Base-by-base conservation (phyloP, 2,329 filamentous ascomycete species). In the Apiospora hydei region DNA sequence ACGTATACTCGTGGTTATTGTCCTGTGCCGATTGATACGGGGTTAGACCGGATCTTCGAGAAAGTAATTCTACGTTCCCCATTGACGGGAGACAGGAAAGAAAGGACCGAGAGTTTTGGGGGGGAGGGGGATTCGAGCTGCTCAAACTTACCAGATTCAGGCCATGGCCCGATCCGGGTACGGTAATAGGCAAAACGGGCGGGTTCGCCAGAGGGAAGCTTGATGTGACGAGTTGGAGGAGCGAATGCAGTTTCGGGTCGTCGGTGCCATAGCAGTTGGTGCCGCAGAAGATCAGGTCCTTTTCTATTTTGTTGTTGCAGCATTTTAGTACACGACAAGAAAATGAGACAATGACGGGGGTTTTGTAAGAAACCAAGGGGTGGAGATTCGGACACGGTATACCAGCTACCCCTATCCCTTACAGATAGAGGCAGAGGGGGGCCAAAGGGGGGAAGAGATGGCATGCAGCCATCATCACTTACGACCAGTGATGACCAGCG, bases 281-380 rank as follows among this genome's bases (percentile, higher is more conserved):
- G 4, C 90, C 90, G 72, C 91, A 92, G 79, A 89, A 92, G 7
- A 88, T 86, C 14, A 87, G 72, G 68, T 90, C 87, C 16, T 79
- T 78, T 26, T 84, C 84, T 86, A 18, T 13, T 26, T 44, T 7
- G 26, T 44, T 7, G 26, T 21, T 3, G 18, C 46, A 44, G 64
- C 34, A n/a, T 43, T 30, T 51, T 74, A 68, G 21, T 69, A 53
- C n/a, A 26, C 10, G 14, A 24, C 24, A 43, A 43, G 10, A 1
- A 3, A 8, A 6, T 41, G 41, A 10, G n/a, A n/a, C n/a, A n/a
- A n/a, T n/a, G n/a, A n/a, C n/a, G n/a, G n/a, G n/a, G n/a, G n/a
- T n/a, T n/a, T n/a, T n/a, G n/a, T n/a, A n/a, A n/a, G n/a, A n/a
- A n/a, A n/a, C n/a, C n/a, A n/a, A n/a, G n/a, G 41, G 7, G 10